Evolutionary conservation across 140 eudicot species (phyloP).

Genomic region (Senecio squalidus): DNA sequence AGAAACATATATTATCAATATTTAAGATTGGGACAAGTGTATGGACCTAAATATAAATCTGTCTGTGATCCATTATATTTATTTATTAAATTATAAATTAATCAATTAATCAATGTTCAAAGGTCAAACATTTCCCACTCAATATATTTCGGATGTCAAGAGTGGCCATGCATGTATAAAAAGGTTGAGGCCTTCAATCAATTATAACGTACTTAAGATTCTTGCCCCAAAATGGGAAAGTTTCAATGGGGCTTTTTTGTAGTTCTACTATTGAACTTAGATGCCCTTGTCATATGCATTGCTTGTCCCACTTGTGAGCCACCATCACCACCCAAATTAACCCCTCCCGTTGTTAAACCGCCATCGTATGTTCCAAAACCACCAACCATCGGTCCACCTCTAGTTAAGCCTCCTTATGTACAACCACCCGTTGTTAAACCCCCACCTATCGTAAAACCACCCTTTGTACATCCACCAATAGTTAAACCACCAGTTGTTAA

Average conservation of each 20-base stretch:
- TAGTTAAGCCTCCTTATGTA: constrained; percentile 12
- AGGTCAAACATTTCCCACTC: background rate
- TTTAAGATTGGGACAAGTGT: background rate
- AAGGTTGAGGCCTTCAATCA: constrained; percentile 3
- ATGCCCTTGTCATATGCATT: background rate
- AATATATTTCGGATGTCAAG: background rate
- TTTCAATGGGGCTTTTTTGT: constrained; percentile 8
- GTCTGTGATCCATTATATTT: background rate
- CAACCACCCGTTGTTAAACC: constrained; percentile 16
- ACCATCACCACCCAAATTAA: constrained; percentile 13
- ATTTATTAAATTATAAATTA: background rate
- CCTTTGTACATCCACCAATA: no score
- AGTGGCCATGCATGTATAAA: constrained; percentile 20
- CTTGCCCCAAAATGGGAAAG: constrained; percentile 27
- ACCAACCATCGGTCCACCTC: background rate
- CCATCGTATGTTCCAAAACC: constrained; percentile 22
- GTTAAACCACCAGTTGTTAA: constrained; percentile 8
- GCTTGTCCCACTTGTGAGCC: constrained; percentile 35
- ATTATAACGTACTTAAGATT: background rate
- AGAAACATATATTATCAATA: no score
- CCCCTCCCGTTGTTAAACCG: constrained; percentile 5
- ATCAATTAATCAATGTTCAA: background rate
- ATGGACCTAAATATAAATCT: background rate
- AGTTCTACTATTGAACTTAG: constrained; percentile 9
- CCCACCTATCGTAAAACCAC: constrained; percentile 16